Conservation (phyloP, 2,329 filamentous ascomycete species). For the Cladosporium halotolerans region DNA sequence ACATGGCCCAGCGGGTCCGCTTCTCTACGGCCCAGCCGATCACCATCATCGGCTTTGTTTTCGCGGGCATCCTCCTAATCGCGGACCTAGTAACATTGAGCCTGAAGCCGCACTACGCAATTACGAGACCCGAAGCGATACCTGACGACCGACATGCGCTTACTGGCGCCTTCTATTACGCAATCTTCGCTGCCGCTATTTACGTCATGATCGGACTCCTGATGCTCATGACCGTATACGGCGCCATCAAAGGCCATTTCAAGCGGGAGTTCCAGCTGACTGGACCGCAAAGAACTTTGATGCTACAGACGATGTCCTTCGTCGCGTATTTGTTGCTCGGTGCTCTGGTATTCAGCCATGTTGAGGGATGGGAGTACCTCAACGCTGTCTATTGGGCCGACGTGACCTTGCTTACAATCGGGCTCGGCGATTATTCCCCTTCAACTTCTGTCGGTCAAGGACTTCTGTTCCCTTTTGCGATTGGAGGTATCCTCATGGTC, state of each 20-base stretch:
- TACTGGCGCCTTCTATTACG: conserved; percentile 55
- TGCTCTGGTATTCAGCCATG: conserved; percentile 40
- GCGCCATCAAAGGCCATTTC: conserved; percentile 49
- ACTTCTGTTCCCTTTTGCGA: conserved; percentile 49
- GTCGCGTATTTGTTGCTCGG: conserved; percentile 44
- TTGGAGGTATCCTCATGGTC: conserved; percentile 49
- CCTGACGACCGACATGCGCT: conserved; percentile 36
- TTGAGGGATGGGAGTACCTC: conserved; percentile 49
- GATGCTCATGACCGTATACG: conserved; percentile 51
- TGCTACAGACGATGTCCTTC: conserved; percentile 48
- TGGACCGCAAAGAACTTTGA: conserved; percentile 49
- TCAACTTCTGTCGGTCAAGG: conserved; percentile 44
- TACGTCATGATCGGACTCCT: conserved; percentile 52
- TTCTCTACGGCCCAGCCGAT: conserved; percentile 54
- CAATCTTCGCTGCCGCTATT: conserved; percentile 49
- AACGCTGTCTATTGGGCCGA: conserved; percentile 52
- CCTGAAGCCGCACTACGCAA: conserved; percentile 38
- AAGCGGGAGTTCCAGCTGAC: conserved; percentile 52
- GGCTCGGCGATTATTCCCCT: conserved; percentile 47
- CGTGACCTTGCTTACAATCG: conserved; percentile 51
- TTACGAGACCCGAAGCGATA: conserved; percentile 31
- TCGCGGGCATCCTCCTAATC: conserved; percentile 50
- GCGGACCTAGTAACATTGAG: conserved; percentile 44
- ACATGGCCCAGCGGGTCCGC: conserved; percentile 51
- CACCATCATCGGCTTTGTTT: conserved; percentile 43